Base-by-base conservation (phyloP, 495 filamentous ascomycete genomes). In the Aspergillus biplanus region DNA sequence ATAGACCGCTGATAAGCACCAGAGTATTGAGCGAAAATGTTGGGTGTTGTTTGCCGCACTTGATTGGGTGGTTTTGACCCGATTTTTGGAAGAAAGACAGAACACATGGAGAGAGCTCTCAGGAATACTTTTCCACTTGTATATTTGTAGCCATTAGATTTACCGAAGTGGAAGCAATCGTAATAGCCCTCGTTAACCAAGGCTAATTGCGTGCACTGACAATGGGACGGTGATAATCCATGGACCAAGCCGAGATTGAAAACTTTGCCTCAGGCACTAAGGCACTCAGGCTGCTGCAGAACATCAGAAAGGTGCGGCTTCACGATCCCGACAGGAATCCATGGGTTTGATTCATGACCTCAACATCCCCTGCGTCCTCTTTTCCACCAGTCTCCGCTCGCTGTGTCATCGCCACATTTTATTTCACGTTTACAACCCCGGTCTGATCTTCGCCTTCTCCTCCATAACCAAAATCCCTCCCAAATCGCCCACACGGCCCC, bases 181-280 rank as follows among this genome's bases (percentile, higher is more conserved):
- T 27, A 27, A 27, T 27, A 27, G 21, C 21, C 21, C 21, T 27
- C 2, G 21, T 27, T 27, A 27, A 27, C 21, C 21, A 27, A 27
- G 21, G 2, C 21, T 2, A 27, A 27, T 27, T 27, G 21, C 21
- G 21, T 27, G 21, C 21, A 2, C 21, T 27, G 21, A 27, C 21
- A n/a, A n/a, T 27, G 21, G 21, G 21, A 44, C 11, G 6, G n/a
- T 13, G 39, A 44, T 13, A 44, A 44, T 15, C 4, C n/a, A 11
- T 15, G 6, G 48, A 55, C 13, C 7, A 27, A 11, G 15, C 27
- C 47, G 18, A 6, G 16, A 31, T 50, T 18, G n/a, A 31, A 11
- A 33, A 12, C 57, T 47, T 61, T 68, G 67, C 70, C 70, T 68
- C 56, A 70, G 70, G 65, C 63, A 62, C 4, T 48, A 55, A 71